These are phyloP conservation scores for Monosporascus sp. DNA, from an alignment of 2,329 filamentous ascomycete genomes.

Conservation along the genomic window DNA sequence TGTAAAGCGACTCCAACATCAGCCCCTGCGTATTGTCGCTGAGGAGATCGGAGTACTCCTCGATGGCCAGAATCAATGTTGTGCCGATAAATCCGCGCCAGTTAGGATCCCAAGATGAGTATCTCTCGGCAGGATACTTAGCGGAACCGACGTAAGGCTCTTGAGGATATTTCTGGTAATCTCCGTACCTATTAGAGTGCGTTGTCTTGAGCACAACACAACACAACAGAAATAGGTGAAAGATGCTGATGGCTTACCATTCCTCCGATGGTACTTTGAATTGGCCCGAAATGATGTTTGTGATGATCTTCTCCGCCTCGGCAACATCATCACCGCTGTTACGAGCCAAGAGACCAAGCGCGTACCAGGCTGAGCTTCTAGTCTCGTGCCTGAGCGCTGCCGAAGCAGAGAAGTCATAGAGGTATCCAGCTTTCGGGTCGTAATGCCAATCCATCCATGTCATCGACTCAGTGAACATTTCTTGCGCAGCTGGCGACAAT, in stretches of 20 bases:
- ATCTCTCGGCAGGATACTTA: constrained; percentile 34
- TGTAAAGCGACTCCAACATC: constrained; percentile 48
- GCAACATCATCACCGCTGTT: constrained; percentile 43
- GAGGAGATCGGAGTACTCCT: constrained; percentile 49
- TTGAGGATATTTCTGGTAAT: constrained; percentile 50
- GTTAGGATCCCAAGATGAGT: constrained; percentile 51
- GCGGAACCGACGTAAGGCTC: constrained; percentile 50
- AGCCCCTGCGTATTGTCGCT: constrained; percentile 29
- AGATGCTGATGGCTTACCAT: constrained; percentile 40
- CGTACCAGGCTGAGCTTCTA: constrained; percentile 53
- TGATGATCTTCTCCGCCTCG: constrained; percentile 48
- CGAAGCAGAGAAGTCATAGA: constrained; percentile 42
- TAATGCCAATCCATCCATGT: constrained; percentile 50
- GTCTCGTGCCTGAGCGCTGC: constrained; percentile 50
- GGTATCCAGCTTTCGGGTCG: constrained; percentile 44
- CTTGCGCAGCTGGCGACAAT: constrained; percentile 25
- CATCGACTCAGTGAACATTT: constrained; percentile 46
- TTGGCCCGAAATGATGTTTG: constrained; percentile 47
- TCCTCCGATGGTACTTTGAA: constrained; percentile 45
- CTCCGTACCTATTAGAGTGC: constrained; percentile 31
- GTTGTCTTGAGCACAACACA: background rate
- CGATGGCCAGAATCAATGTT: constrained; percentile 50
- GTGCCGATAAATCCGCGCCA: constrained; percentile 60
- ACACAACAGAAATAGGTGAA: background rate
- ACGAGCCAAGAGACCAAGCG: constrained; percentile 49